Base-by-base conservation (phyloP, 495 filamentous ascomycete species). In the Chaetomium fimeti region DNA sequence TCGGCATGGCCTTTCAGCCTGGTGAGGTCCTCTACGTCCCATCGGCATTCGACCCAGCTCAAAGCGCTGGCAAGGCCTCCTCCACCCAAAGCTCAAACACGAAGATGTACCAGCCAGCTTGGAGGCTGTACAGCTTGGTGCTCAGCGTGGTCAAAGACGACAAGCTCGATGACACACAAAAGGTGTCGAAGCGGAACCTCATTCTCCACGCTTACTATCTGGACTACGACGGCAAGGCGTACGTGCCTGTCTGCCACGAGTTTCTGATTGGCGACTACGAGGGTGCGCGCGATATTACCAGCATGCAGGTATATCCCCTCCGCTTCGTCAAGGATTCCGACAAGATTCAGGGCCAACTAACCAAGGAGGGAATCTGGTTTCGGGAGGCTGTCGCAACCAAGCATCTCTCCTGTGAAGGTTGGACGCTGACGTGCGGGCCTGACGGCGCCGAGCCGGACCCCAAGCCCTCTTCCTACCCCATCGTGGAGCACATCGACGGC, bases 141-240 rank as follows among this genome's bases (percentile, higher is more conserved):
- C 68, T 66, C 20, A 63, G 58, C 60, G 54, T 18, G 28, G 63
- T 28, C 45, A 54, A 63, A 27, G 47, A 28, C 40, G 57, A 22
- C 24, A 61, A 12, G 22, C 60, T 45, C 22, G 74, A 75, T 45
- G 67, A 66, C 28, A 45, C 64, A 0, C 53, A 49, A 36, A 51
- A 61, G 15, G 52, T 9, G 8, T 11, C 12, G 3, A 11, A 43
- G 1, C 32, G 48, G 0, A 55, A 82, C 81, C 13, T 76, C 71
- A 49, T 56, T 64, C 6, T 86, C 79, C 67, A 76, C 81, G 60
- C 69, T 66, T 75, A 81, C 28, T 84, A 83, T 57, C 75, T 89
- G 28, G 86, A 89, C 64, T 85, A 81, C 58, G 81, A 87, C 57
- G 88, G 89, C 1, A 75, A 76, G 2, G 74, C 73, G 0, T 89